A percentile compares a stretch with the other conserved stretches of the same genome.
phyloP scores from a whole-genome alignment of 2,329 filamentous ascomycete species.

The Arthrobotrys sphaeroides region DNA sequence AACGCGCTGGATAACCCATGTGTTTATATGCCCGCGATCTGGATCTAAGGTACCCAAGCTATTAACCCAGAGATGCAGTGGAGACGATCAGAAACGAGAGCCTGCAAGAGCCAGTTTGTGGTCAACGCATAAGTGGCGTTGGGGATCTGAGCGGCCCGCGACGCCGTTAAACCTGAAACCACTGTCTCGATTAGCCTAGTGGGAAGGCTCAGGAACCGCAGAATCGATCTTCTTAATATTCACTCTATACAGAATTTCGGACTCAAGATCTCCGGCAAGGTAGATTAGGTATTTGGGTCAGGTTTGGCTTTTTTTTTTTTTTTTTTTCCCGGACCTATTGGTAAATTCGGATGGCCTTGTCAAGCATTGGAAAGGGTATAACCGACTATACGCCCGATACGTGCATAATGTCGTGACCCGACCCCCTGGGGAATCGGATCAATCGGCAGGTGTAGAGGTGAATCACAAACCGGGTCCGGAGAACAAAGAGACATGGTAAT shows the following conservation, averaged over 20 bases:
- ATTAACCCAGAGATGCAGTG: background rate
- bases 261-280: constrained; percentile 33
- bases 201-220: constrained; percentile 15
- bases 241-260: constrained; percentile 17
- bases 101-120: constrained; percentile 9
- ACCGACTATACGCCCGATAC: too few relatives aligned
- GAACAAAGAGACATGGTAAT: background rate
- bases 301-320: background rate
- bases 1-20: background rate
- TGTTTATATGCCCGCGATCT: background rate
- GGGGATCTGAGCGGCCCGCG: constrained; percentile 37
- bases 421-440: too few relatives aligned
- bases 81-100: constrained; percentile 30
- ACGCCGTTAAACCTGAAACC: constrained; percentile 52
- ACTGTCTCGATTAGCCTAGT: constrained; percentile 33
- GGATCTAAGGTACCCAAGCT: background rate
- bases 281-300: background rate
- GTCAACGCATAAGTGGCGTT: constrained; percentile 34
- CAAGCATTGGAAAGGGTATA: too few relatives aligned
- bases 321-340: too few relatives aligned
- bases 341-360: background rate
- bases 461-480: too few relatives aligned
- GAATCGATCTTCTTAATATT: background rate
- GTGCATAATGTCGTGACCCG: too few relatives aligned
- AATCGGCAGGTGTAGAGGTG: too few relatives aligned